Base-by-base conservation (phyloP, 345 rosid genomes). In the Toxicodendron radicans region DNA sequence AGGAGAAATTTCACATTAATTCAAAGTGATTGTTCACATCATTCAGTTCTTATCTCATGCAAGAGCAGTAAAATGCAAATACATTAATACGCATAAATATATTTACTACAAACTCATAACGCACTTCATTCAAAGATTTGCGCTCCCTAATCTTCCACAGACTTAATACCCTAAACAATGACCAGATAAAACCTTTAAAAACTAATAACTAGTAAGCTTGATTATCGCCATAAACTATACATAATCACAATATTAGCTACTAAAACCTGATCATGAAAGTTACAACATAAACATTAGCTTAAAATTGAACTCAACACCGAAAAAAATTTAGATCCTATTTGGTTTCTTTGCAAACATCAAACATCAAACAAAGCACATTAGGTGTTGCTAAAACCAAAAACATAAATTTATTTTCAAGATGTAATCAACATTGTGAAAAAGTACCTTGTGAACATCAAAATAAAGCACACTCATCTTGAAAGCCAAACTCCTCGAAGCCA, bases 381-480 rank as follows among this genome's bases (percentile, higher is more conserved):
- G n/a, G 32, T 20, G 23, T 35, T 12, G n/a, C 27, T 20, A 52
- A 70, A 68, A 54, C 32, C 20, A 16, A 10, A 66, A 66, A 9
- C 32, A 54, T 33, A 54, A 27, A 76, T 30, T 33, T 33, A 12
- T 1, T 33, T 68, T 7, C 27, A 56, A 56, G 61, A 77, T 33
- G 52, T 27, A 51, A 43, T 63, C 18, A 32, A 63, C 66, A 74
- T 59, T 48, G 30, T 8, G 0, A 56, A 76, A 70, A 10, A 30
- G 67, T 77, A 95, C 99, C 91, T 90, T 85, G 0, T 88, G 85
- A 45, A 92, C 85, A 81, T 96, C 99, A 78, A 88, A 96, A 79
- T 96, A 96, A 68, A 96, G 89, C 79, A 93, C 99, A 70, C 88
- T 96, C 90, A 96, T 96, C 87, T 88, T 93, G 85, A 96, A 96